phyloP scores from a whole-genome alignment of 305 asterid species.

The Fraxinus latifolia region DNA sequence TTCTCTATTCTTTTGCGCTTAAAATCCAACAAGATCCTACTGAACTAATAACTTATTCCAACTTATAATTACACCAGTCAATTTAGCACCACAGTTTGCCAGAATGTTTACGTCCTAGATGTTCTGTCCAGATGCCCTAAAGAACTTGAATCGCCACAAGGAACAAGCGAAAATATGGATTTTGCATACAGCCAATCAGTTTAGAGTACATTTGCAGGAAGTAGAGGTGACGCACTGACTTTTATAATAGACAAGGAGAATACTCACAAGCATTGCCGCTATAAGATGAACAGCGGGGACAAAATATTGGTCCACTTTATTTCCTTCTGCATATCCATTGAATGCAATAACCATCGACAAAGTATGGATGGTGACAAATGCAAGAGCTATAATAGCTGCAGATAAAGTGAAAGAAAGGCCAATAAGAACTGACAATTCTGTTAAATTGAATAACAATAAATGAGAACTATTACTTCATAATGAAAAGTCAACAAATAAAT shows the following conservation, averaged over 20 bases:
- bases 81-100: neutral
- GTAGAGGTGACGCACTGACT: neutral
- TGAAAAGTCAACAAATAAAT: neutral
- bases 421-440: neutral
- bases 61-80: neutral
- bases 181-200: slow-evolving; percentile 2
- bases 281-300: slow-evolving; percentile 76
- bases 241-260: slow-evolving; percentile 10
- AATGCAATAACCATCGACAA: slow-evolving; percentile 96
- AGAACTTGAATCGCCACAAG: neutral
- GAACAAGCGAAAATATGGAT: neutral
- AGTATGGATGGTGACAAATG: slow-evolving; percentile 89
- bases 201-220: neutral
- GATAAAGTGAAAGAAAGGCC: slow-evolving; percentile 2
- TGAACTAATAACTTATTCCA: neutral
- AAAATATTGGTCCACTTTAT: slow-evolving; percentile 58
- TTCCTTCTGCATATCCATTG: slow-evolving; percentile 76
- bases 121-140: neutral
- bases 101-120: neutral
- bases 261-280: slow-evolving; percentile 79
- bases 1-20: too few relatives aligned
- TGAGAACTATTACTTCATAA: neutral
- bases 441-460: neutral
- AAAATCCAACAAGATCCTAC: neutral
- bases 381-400: slow-evolving; percentile 92